Evolutionary conservation across 495 filamentous ascomycete species (phyloP), one percentile per base, ranked within the genome.

Genomic region (Penicillium roqueforti): DNA sequence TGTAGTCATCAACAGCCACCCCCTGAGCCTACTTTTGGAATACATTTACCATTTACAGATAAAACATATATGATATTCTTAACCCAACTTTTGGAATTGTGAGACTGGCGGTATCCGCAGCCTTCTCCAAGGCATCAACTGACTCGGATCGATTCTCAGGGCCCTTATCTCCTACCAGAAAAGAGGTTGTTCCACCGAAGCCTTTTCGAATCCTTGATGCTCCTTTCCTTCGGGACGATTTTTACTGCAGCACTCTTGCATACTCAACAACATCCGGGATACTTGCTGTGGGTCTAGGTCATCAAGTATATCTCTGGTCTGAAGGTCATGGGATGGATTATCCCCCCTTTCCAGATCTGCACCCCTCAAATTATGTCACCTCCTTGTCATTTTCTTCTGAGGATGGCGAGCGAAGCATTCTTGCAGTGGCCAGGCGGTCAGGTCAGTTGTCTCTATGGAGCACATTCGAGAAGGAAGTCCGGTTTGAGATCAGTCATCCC

Each of bases 131-230:
- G 38, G 23, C 40, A 29, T 49, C 37, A 34, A 57, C 56, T 65
- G 28, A 67, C 44, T 42, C 39, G 11, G 34, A 14, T 42, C 18
- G 28, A 8, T 53, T 41, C 40, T 29, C 42, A 75, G 72, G 68
- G 69, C 58, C 60, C 11, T 47, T 22, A 39, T 22, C 39, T 22
- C 37, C 8, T 49, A 20, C 53, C 53, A 52, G 53, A 34, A 45
- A 49, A 56, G 51, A 66, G 36, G 49, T 68, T 23, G 75, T 92
- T 18, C 87, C 90, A 6, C 75, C 76, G 9, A 82, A 84, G 22
- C 88, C 90, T 6, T 95, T 95, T 74, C 86, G 89, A 68, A 91
- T 96, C 3, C 74, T 98, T 13, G 90, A 96, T 73, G 93, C 93
- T 4, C 92, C 92, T 1, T 80, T 81, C 22, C 78, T 97, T 42